Percentiles rank a stretch among this genome's conserved stretches.
phyloP scores from a whole-genome alignment of 2,329 filamentous ascomycete genomes.

The Coleophoma cylindrospora region DNA sequence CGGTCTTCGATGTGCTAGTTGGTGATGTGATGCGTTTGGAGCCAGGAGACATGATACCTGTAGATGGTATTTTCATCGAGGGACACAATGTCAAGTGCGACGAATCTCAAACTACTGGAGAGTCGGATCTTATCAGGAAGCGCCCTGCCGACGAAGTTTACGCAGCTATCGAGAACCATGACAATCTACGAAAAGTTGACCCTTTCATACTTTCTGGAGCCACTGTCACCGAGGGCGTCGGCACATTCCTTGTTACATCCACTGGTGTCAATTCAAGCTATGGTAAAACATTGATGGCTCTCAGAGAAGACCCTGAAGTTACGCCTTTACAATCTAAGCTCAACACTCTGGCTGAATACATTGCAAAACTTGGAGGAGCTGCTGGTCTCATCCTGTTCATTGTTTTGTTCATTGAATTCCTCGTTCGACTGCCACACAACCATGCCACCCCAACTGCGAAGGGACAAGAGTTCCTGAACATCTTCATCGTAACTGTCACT shows the following conservation, averaged over 20 bases:
- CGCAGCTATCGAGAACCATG: conserved; percentile 54
- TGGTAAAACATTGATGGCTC: conserved; percentile 73
- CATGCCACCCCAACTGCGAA: conserved; percentile 44
- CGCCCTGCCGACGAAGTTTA: conserved; percentile 58
- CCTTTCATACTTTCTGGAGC: conserved; percentile 79
- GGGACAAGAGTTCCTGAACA: conserved; percentile 55
- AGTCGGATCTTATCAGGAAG: conserved; percentile 70
- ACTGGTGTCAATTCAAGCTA: conserved; percentile 70
- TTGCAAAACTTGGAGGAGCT: conserved; percentile 68
- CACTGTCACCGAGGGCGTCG: conserved; percentile 71
- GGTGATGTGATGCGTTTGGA: conserved; percentile 71
- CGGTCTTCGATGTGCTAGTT: conserved; percentile 65
- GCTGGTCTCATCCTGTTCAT: conserved; percentile 73
- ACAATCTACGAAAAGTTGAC: conserved; percentile 61
- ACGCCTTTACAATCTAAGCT: conserved; percentile 76
- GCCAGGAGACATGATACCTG: conserved; percentile 67
- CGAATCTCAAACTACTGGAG: conserved; percentile 72
- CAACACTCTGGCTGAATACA: conserved; percentile 72
- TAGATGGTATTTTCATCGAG: conserved; percentile 65
- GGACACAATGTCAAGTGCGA: conserved; percentile 65
- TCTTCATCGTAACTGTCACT: conserved; percentile 60
- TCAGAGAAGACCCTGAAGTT: conserved; percentile 71
- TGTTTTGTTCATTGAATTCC: conserved; percentile 74
- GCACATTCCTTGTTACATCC: conserved; percentile 70
- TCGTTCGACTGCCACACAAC: conserved; percentile 53